phyloP scores from a whole-genome alignment of 345 rosid species.

The Balakata baccata region DNA sequence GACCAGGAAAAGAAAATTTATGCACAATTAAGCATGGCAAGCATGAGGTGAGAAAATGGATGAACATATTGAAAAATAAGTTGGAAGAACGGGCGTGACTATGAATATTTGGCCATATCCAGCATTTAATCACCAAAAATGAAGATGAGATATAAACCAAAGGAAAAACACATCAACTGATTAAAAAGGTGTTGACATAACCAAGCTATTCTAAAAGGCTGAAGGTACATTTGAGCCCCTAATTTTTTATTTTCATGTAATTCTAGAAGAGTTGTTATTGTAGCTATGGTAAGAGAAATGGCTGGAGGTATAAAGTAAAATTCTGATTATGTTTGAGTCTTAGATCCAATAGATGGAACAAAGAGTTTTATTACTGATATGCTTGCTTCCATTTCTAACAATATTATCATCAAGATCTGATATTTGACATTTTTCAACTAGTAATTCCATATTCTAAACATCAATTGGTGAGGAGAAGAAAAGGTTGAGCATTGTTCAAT shows the following conservation, averaged over 20 bases:
- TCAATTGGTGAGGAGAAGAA: too few relatives aligned
- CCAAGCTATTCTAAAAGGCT: neutral
- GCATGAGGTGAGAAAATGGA: neutral
- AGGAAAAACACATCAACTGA: neutral
- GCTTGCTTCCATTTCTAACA: neutral
- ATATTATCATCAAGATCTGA: neutral
- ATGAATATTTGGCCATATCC: neutral
- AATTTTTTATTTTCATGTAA: constrained; percentile 9
- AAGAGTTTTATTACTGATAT: constrained; percentile 91
- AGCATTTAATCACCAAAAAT: neutral
- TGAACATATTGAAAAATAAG: neutral
- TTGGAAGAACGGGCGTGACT: neutral
- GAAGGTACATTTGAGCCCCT: too few relatives aligned
- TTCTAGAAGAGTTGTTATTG: constrained; percentile 25
- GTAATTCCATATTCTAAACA: neutral
- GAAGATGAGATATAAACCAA: neutral
- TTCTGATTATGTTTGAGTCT: constrained; percentile 91
- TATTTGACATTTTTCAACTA: constrained; percentile 14
- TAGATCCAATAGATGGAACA: constrained; percentile 96
- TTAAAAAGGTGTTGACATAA: neutral
- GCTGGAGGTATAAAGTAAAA: constrained; percentile 79
- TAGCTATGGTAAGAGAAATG: constrained; percentile 94
- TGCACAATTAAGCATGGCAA: too few relatives aligned
- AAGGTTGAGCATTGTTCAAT: too few relatives aligned
- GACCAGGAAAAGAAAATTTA: neutral